A percentile compares a stretch with the other conserved stretches of the same genome.
Evolutionary conservation across 495 filamentous ascomycete species (phyloP).

Genomic region (Podospora fimiseda): DNA sequence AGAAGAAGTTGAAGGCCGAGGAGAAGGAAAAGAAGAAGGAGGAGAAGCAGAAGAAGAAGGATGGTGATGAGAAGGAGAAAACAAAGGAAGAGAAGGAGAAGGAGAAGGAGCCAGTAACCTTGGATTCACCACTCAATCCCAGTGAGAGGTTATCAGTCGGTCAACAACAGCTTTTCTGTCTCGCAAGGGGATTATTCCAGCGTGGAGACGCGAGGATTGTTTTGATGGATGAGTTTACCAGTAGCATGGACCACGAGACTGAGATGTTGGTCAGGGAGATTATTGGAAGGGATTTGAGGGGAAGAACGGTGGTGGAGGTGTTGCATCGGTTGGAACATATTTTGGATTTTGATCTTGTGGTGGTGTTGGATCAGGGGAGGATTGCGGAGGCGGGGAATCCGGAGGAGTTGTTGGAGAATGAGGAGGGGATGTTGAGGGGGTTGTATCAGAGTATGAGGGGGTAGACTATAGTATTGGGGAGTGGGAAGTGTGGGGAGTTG

Average conservation of each 20-base stretch:
- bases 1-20: neutral
- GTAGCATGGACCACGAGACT: conserved; percentile 9
- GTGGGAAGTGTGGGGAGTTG: too few species aligned
- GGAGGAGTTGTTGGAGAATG: conserved; percentile 6
- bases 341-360: conserved; percentile 7
- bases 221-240: conserved; percentile 8
- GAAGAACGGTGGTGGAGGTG: conserved; percentile 3
- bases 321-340: conserved; percentile 5
- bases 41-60: neutral
- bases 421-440: conserved; percentile 6
- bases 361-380: conserved; percentile 1
- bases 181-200: neutral
- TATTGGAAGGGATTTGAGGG: neutral
- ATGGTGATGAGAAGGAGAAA: neutral
- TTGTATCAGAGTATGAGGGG: conserved; percentile 11
- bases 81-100: neutral
- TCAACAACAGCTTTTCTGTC: conserved; percentile 7
- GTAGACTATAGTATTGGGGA: too few species aligned
- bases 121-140: conserved; percentile 4
- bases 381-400: conserved; percentile 7
- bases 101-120: neutral
- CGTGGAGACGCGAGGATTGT: conserved; percentile 1
- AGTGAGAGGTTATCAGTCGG: conserved; percentile 4
- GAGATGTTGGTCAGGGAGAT: conserved; percentile 8
- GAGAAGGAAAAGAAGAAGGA: neutral